Evolutionary conservation across 2,329 filamentous ascomycete species (phyloP).

Genomic region (Neopestalotiopsis clavispora): DNA sequence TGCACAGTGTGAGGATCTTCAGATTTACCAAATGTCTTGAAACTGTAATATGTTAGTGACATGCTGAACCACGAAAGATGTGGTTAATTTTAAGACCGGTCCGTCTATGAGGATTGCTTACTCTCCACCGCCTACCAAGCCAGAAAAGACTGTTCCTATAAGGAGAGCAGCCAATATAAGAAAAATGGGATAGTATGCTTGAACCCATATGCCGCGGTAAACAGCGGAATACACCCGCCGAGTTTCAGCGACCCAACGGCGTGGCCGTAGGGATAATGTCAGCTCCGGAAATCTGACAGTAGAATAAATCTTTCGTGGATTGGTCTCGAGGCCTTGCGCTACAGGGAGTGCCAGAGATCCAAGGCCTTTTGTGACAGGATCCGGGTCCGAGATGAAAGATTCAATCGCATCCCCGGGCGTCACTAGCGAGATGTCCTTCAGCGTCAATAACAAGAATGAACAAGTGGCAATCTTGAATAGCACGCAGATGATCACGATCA

Average conservation of each 20-base stretch:
- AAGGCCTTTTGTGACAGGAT: slow-evolving; percentile 34
- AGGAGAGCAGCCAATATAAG: neutral
- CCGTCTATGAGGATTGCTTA: neutral
- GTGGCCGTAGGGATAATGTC: slow-evolving; percentile 6
- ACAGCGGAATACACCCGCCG: neutral
- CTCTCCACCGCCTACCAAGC: neutral
- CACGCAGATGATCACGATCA: slow-evolving; percentile 33
- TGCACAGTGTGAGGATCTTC: neutral
- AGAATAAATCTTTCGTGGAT: neutral
- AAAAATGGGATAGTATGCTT: slow-evolving; percentile 15
- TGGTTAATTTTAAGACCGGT: no score
- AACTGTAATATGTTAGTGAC: neutral
- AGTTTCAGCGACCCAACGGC: slow-evolving; percentile 18
- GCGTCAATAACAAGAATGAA: slow-evolving; percentile 32
- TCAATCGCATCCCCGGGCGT: slow-evolving; percentile 55
- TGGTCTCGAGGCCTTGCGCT: slow-evolving; percentile 6
- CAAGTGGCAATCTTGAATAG: slow-evolving; percentile 43
- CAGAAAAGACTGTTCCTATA: neutral
- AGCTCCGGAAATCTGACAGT: neutral
- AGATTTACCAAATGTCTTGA: neutral
- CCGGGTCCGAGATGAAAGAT: slow-evolving; percentile 53
- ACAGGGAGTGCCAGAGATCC: neutral
- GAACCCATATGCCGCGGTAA: slow-evolving; percentile 13
- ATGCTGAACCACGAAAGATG: no score
- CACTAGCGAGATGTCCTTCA: slow-evolving; percentile 44